phyloP scores from a whole-genome alignment of 1,284 basidiomycete species.

The Trichosporon faecale region DNA sequence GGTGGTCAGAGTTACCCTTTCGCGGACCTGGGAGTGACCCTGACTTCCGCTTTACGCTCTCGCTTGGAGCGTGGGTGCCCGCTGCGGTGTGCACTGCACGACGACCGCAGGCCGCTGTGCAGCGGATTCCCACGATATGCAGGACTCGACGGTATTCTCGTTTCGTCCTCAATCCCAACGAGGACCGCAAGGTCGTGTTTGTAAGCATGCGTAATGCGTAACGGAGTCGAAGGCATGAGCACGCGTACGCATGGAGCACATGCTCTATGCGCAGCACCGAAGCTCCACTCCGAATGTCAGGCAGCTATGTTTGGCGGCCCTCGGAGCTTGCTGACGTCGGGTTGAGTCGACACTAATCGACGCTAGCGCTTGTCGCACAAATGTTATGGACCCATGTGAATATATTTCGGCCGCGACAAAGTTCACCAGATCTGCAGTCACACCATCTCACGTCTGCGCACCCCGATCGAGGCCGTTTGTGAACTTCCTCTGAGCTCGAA shows the following conservation, averaged over 20 bases:
- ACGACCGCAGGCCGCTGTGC: too few species aligned
- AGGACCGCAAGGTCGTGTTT: background rate
- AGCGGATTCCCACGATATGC: background rate
- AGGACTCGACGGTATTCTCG: background rate
- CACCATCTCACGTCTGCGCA: background rate
- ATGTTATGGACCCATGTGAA: background rate
- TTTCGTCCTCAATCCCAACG: background rate
- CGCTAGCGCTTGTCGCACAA: background rate
- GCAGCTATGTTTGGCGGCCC: too few species aligned
- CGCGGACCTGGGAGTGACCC: background rate
- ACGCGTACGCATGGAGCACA: background rate
- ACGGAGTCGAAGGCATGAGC: background rate
- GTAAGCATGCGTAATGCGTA: too few species aligned
- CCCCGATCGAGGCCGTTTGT: background rate
- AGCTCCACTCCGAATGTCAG: background rate
- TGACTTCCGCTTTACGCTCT: background rate
- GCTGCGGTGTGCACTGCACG: too few species aligned
- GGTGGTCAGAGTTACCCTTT: background rate
- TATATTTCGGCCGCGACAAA: background rate
- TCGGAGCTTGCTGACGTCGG: background rate
- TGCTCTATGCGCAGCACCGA: background rate
- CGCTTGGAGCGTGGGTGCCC: background rate
- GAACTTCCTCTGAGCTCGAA: too few species aligned
- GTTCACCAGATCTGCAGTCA: background rate
- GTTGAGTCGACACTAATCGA: background rate